Percentiles rank a stretch among this genome's conserved stretches.
phyloP scores from a whole-genome alignment of 345 rosid genomes.

The Populus tremula region DNA sequence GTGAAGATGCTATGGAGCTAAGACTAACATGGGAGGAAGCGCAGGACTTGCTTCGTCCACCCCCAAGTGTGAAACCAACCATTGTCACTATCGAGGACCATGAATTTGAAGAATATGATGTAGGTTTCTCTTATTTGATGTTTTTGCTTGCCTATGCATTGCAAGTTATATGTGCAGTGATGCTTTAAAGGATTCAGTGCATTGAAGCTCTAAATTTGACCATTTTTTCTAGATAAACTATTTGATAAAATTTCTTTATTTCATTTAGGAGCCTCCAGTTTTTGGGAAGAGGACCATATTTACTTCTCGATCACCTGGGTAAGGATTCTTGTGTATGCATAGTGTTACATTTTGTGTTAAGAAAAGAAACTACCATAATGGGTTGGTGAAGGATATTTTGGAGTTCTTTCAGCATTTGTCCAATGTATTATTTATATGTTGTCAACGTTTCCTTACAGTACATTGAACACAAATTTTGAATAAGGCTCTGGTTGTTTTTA shows the following conservation, averaged over 20 bases:
- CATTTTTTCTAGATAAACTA: not conserved
- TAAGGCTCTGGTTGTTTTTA: not conserved
- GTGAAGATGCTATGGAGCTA: constrained; percentile 70
- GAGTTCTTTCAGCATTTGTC: not conserved
- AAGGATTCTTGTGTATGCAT: constrained; percentile 21
- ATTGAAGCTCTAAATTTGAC: not conserved
- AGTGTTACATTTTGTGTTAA: not conserved
- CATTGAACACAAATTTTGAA: not conserved
- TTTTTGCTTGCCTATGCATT: constrained; percentile 2
- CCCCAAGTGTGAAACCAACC: constrained; percentile 55
- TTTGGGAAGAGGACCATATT: constrained; percentile 82
- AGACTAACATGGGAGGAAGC: constrained; percentile 91
- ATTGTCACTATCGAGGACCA: constrained; percentile 63
- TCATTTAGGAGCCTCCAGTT: constrained; percentile 78
- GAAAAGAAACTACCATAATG: not conserved
- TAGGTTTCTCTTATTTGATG: constrained; percentile 25
- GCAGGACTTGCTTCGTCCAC: constrained; percentile 80
- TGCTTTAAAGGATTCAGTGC: constrained; percentile 2
- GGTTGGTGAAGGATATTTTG: not conserved
- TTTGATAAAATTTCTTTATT: constrained; percentile 30
- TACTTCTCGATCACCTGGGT: constrained; percentile 60
- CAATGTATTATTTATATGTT: not conserved
- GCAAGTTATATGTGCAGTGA: not conserved
- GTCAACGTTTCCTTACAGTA: not conserved
- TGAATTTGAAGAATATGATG: constrained; percentile 92